These are phyloP conservation scores for Talaromyces sp. DNA, from an alignment of 2,329 filamentous ascomycete genomes.

Conservation along the genomic window DNA sequence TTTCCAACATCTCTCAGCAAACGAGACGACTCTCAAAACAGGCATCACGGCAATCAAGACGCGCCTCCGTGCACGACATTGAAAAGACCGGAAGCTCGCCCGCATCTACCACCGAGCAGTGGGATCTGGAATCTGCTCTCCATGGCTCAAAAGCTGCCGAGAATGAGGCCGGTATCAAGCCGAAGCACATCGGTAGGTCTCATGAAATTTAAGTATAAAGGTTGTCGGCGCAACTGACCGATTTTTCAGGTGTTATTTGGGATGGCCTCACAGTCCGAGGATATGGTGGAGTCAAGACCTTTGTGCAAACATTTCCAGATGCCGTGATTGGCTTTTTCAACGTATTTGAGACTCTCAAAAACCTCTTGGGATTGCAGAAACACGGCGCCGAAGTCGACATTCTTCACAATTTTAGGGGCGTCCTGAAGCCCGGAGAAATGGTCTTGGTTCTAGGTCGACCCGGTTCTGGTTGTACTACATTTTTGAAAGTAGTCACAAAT, in stretches of 20 bases:
- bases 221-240: neutral
- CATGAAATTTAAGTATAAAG: neutral
- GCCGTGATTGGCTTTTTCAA: slow-evolving; percentile 76
- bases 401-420: slow-evolving; percentile 59
- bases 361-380: slow-evolving; percentile 61
- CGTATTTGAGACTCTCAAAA: slow-evolving; percentile 61
- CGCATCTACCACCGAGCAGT: slow-evolving; percentile 53
- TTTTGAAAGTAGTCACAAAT: slow-evolving; percentile 66
- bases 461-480: slow-evolving; percentile 68
- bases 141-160: slow-evolving; percentile 69
- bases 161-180: slow-evolving; percentile 71
- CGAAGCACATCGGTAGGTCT: slow-evolving; percentile 64
- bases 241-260: slow-evolving; percentile 63
- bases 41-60: slow-evolving; percentile 27
- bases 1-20: slow-evolving; percentile 38
- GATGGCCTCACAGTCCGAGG: slow-evolving; percentile 72
- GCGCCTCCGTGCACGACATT: slow-evolving; percentile 44
- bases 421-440: slow-evolving; percentile 82
- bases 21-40: slow-evolving; percentile 35
- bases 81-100: slow-evolving; percentile 54
- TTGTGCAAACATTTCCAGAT: slow-evolving; percentile 70
- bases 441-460: slow-evolving; percentile 76
- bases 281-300: slow-evolving; percentile 69
- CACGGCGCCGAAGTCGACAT: slow-evolving; percentile 71
- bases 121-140: slow-evolving; percentile 72